Evolutionary conservation across 352 stramenopile genomes (phyloP).

Genomic region (Globisporangium cylindrosporum): DNA sequence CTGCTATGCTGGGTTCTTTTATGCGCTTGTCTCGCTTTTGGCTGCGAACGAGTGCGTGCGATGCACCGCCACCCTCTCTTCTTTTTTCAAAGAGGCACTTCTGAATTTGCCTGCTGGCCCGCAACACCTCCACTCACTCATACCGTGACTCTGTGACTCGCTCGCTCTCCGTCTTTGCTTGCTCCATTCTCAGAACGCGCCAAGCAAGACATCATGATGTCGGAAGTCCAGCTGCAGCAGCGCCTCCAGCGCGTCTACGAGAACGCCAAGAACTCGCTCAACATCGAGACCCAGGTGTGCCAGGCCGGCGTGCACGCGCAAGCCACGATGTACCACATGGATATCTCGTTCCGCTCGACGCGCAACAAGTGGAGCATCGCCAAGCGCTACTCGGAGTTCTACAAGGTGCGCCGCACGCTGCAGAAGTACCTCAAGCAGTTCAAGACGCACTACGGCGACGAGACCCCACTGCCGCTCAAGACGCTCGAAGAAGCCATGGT

Average conservation of each 20-base stretch:
- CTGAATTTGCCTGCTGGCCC: conserved; percentile 1
- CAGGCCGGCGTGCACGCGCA: conserved; percentile 39
- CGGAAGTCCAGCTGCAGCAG: conserved; percentile 56
- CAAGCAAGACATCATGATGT: conserved; percentile 28
- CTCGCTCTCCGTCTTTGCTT: background rate
- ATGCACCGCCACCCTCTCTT: background rate
- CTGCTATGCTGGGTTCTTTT: conserved; percentile 1
- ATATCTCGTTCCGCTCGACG: conserved; percentile 82
- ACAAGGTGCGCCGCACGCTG: conserved; percentile 58
- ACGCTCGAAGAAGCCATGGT: conserved; percentile 53
- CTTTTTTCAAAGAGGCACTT: background rate
- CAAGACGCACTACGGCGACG: conserved; percentile 27
- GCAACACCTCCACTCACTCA: background rate
- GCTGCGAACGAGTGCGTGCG: background rate
- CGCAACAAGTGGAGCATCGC: conserved; percentile 86
- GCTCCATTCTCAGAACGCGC: background rate
- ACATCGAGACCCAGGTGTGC: conserved; percentile 77
- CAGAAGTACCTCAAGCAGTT: conserved; percentile 66
- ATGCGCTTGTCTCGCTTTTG: background rate
- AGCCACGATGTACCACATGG: conserved; percentile 86
- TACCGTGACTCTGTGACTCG: background rate
- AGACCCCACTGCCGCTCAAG: conserved; percentile 34
- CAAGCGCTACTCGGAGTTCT: conserved; percentile 88
- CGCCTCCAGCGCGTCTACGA: conserved; percentile 73
- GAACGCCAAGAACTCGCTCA: conserved; percentile 76